Percentiles rank a stretch among this genome's conserved stretches.
phyloP scores from a whole-genome alignment of 1,284 basidiomycete species.

The Trametes polyzona region DNA sequence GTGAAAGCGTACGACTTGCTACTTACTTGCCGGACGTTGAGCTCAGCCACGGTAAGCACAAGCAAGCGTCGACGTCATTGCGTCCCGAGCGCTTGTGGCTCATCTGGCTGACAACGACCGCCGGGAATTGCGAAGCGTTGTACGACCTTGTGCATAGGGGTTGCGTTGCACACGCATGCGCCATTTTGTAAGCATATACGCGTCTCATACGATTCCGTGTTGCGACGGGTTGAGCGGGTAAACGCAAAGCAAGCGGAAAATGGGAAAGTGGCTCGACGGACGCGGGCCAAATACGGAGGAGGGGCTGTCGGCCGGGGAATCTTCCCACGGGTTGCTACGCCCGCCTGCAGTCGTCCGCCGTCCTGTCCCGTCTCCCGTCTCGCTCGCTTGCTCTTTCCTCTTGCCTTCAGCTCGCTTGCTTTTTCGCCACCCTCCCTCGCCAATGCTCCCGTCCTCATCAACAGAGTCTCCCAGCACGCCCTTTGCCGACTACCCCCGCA shows the following conservation, averaged over 20 bases:
- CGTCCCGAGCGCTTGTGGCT: slow-evolving; percentile 7
- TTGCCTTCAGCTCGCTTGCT: neutral
- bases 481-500: slow-evolving; percentile 19
- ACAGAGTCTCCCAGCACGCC: slow-evolving; percentile 26
- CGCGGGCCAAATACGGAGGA: neutral
- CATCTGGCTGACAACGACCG: neutral
- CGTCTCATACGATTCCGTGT: no score
- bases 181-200: no score
- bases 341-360: neutral
- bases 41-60: neutral
- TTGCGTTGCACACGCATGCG: no score
- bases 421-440: slow-evolving; percentile 1
- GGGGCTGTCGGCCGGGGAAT: slow-evolving; percentile 5
- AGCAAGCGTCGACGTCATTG: neutral
- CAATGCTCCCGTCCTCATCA: slow-evolving; percentile 5
- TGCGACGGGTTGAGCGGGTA: neutral
- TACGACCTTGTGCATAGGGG: no score
- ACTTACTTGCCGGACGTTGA: neutral
- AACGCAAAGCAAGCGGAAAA: neutral
- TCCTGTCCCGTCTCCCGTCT: neutral
- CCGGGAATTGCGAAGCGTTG: no score
- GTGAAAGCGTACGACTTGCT: no score
- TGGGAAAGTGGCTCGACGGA: slow-evolving; percentile 4
- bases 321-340: slow-evolving; percentile 8
- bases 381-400: slow-evolving; percentile 9